Evolutionary conservation across 768 basidiomycete species (phyloP).

Genomic region (Boletellus ananas): DNA sequence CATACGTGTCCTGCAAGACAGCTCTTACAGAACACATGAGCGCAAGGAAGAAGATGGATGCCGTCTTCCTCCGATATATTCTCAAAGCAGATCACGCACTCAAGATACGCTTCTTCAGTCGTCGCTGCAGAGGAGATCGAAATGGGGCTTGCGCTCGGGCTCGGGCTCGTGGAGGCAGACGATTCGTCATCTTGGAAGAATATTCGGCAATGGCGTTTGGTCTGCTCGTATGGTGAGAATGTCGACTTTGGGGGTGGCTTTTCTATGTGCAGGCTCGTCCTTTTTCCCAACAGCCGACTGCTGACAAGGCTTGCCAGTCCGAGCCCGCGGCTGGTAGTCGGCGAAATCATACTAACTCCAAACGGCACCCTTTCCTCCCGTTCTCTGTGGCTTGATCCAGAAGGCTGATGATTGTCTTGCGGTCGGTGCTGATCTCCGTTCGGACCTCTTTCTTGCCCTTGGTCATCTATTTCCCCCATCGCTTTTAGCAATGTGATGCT

Average conservation of each 20-base stretch:
- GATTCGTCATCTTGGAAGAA: slow-evolving; percentile 18
- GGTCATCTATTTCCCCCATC: slow-evolving; percentile 36
- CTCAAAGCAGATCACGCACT: slow-evolving; percentile 58
- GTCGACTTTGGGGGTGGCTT: background rate
- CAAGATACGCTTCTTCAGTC: slow-evolving; percentile 29
- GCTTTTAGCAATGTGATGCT: slow-evolving; percentile 45
- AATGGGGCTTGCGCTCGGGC: background rate
- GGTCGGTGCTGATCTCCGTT: background rate
- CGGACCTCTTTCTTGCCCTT: slow-evolving; percentile 17
- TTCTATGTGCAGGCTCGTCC: background rate
- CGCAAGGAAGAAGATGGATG: slow-evolving; percentile 40
- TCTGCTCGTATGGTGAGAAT: slow-evolving; percentile 16
- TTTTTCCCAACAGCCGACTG: slow-evolving; percentile 2
- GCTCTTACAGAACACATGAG: slow-evolving; percentile 50
- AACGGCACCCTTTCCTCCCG: background rate
- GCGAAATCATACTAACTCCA: background rate
- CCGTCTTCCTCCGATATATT: slow-evolving; percentile 36
- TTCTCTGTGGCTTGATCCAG: slow-evolving; percentile 1
- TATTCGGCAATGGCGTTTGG: slow-evolving; percentile 26
- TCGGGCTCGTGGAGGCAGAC: background rate
- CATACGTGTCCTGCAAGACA: slow-evolving; percentile 45
- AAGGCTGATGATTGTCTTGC: background rate
- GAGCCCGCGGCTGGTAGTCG: background rate
- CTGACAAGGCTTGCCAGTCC: background rate
- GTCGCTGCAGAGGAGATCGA: slow-evolving; percentile 4